Conservation (phyloP, 2,329 filamentous ascomycete genomes). For the Verticillium longisporum region DNA sequence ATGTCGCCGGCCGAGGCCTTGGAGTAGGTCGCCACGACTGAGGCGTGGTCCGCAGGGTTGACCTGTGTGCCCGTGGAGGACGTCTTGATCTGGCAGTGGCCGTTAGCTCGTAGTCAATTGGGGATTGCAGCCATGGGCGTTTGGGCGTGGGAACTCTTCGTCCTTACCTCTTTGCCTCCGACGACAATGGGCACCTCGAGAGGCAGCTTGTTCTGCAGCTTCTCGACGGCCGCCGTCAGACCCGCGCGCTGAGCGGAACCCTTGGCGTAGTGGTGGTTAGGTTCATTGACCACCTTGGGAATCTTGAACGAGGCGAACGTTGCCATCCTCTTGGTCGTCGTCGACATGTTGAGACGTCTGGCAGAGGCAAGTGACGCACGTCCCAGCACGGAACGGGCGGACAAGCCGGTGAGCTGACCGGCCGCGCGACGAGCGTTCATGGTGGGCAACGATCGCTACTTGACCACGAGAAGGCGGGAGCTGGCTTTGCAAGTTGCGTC, state of each 20-base stretch:
- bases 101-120: background rate
- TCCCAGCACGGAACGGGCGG: background rate
- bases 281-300: conserved; percentile 83
- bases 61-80: conserved; percentile 61
- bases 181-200: conserved; percentile 78
- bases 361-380: background rate
- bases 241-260: conserved; percentile 72
- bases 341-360: conserved; percentile 14
- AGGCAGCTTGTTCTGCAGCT: conserved; percentile 60
- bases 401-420: background rate
- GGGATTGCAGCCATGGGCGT: background rate
- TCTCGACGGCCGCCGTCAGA: conserved; percentile 66
- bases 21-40: conserved; percentile 75
- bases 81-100: conserved; percentile 51
- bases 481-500: too few species aligned
- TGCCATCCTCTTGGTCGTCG: conserved; percentile 28
- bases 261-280: conserved; percentile 93
- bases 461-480: too few species aligned
- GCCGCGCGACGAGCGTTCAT: conserved; percentile 9
- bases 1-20: conserved; percentile 74
- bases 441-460: background rate
- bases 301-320: conserved; percentile 81
- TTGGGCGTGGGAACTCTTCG: background rate
- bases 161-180: conserved; percentile 67
- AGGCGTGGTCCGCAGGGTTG: conserved; percentile 76